Conservation (phyloP, 1,284 basidiomycete species). For the Marasmius tenuissimus region DNA sequence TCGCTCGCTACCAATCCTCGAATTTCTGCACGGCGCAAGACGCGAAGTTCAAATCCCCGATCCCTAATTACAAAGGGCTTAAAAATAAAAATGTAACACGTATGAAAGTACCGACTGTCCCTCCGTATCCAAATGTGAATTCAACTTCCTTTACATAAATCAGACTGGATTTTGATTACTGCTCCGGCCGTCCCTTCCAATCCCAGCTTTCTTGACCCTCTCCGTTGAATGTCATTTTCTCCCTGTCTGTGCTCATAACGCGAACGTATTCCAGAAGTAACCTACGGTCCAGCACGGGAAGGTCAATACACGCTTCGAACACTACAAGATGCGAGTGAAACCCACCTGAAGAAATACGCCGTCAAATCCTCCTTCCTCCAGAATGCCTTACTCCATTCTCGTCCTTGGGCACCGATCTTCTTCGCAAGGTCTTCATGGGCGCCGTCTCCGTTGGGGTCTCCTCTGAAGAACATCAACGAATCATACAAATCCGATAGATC, state of each 20-base stretch:
- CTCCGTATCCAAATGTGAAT: no score
- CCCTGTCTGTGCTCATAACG: constrained; percentile 39
- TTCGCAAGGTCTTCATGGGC: constrained; percentile 49
- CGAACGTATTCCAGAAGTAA: constrained; percentile 43
- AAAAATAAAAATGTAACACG: no score
- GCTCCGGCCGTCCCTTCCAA: neutral
- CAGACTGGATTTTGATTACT: no score
- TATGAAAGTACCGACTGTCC: no score
- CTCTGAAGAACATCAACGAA: constrained; percentile 51
- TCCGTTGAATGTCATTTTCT: constrained; percentile 25
- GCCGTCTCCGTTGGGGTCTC: constrained; percentile 34
- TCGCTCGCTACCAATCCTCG: no score
- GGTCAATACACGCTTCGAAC: neutral
- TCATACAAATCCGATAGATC: constrained; percentile 51
- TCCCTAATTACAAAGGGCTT: no score
- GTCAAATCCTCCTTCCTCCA: constrained; percentile 60
- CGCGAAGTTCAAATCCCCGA: no score
- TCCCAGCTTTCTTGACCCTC: neutral
- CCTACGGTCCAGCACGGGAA: constrained; percentile 13
- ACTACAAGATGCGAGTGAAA: constrained; percentile 11
- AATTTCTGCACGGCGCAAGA: no score
- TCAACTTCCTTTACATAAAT: no score
- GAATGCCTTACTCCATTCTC: constrained; percentile 49
- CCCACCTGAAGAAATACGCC: constrained; percentile 51
- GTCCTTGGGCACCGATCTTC: constrained; percentile 49